Percentiles rank a stretch among this genome's conserved stretches.
Conservation (phyloP, 768 basidiomycete species). For the Amanita thiersii region DNA sequence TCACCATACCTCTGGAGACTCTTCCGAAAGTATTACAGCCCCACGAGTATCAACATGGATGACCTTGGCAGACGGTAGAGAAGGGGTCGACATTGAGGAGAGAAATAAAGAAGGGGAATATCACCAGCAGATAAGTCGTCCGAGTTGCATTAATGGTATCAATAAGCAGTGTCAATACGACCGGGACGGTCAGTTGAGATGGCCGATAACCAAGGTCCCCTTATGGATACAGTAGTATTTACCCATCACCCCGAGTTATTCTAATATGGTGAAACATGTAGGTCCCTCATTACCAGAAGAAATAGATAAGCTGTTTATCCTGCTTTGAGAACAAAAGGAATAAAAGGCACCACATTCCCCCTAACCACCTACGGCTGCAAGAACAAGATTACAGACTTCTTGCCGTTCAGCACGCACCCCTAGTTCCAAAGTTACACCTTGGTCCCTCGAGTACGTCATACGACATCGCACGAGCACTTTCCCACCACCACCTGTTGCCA, state of each 20-base stretch:
- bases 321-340: conserved; percentile 6
- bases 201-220: too few species aligned
- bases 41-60: conserved; percentile 95
- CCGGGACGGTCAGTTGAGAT: too few species aligned
- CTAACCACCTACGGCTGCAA: conserved; percentile 80
- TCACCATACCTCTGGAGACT: conserved; percentile 79
- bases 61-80: conserved; percentile 73
- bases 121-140: conserved; percentile 6
- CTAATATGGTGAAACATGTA: too few species aligned
- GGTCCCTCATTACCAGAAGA: too few species aligned
- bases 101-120: conserved; percentile 9
- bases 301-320: too few species aligned
- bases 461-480: conserved; percentile 91
- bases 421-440: conserved; percentile 91
- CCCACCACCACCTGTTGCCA: conserved; percentile 90
- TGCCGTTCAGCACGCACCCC: conserved; percentile 88
- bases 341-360: neutral
- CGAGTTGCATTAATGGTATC: neutral
- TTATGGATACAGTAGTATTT: too few species aligned
- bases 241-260: too few species aligned
- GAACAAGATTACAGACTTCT: conserved; percentile 77
- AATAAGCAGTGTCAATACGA: neutral
- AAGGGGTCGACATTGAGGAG: conserved; percentile 43
- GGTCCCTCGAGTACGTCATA: conserved; percentile 88
- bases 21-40: conserved; percentile 87